Evolutionary conservation across 352 stramenopile species (phyloP).

Genomic region (Phytophthora uliginosa): DNA sequence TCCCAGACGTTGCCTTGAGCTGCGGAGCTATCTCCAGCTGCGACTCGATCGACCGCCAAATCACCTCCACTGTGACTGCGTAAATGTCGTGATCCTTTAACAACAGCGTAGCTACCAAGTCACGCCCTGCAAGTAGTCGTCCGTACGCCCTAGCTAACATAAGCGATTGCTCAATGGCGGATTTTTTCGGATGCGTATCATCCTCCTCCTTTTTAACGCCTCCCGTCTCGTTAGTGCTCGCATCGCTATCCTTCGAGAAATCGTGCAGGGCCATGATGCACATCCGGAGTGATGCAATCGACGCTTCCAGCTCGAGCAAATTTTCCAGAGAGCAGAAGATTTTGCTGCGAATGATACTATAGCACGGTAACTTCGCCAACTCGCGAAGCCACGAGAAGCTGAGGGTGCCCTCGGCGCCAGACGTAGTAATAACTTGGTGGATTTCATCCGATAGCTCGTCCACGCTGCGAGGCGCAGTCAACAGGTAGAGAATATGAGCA

Average conservation of each 20-base stretch:
- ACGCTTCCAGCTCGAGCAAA: slow-evolving; percentile 80
- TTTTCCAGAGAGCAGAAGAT: slow-evolving; percentile 78
- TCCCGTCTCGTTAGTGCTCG: slow-evolving; percentile 6
- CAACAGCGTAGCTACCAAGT: slow-evolving; percentile 74
- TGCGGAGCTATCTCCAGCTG: slow-evolving; percentile 67
- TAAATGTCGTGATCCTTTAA: slow-evolving; percentile 71
- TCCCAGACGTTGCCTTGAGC: slow-evolving; percentile 56
- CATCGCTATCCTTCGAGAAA: slow-evolving; percentile 59
- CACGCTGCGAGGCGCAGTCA: slow-evolving; percentile 46
- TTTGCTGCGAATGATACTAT: slow-evolving; percentile 57
- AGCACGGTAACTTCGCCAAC: slow-evolving; percentile 78
- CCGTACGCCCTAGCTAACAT: slow-evolving; percentile 76
- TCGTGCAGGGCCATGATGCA: slow-evolving; percentile 77
- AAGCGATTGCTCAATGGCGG: slow-evolving; percentile 62
- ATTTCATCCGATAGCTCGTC: slow-evolving; percentile 47
- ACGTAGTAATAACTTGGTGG: slow-evolving; percentile 20
- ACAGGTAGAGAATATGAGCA: slow-evolving; percentile 70
- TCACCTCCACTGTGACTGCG: slow-evolving; percentile 70
- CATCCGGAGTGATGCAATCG: slow-evolving; percentile 65
- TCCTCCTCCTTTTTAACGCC: slow-evolving; percentile 31
- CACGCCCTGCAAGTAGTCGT: slow-evolving; percentile 68
- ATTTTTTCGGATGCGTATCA: slow-evolving; percentile 36
- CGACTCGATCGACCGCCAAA: slow-evolving; percentile 75
- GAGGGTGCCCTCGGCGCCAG: slow-evolving; percentile 40
- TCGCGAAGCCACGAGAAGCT: slow-evolving; percentile 78